phyloP scores from a whole-genome alignment of 2,329 filamentous ascomycete genomes.

The Colletotrichum sansevieriae region DNA sequence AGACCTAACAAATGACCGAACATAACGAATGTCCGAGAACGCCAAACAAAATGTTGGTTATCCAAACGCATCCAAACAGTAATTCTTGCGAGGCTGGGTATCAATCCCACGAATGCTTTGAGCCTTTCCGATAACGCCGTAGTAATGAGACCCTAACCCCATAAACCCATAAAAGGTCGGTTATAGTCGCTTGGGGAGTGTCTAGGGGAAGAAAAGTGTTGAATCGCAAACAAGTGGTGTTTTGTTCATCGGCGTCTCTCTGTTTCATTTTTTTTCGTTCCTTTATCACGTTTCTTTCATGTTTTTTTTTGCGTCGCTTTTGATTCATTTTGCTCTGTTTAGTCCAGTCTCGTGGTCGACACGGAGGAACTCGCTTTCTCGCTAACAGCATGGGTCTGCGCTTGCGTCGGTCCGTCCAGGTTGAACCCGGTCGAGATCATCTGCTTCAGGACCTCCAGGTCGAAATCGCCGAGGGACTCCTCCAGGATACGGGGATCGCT shows the following conservation, averaged over 20 bases:
- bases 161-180: slow-evolving; percentile 2
- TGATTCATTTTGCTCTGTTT: slow-evolving; percentile 15
- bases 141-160: background rate
- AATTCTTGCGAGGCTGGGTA: slow-evolving; percentile 39
- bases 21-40: slow-evolving; percentile 17
- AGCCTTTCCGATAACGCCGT: slow-evolving; percentile 25
- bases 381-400: slow-evolving; percentile 15
- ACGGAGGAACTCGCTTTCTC: slow-evolving; percentile 29
- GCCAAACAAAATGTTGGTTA: slow-evolving; percentile 12
- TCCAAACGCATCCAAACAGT: slow-evolving; percentile 18
- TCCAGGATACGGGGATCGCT: slow-evolving; percentile 32
- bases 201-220: slow-evolving; percentile 1
- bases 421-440: slow-evolving; percentile 37
- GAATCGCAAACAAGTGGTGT: too few relatives aligned
- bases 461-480: slow-evolving; percentile 24
- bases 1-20: background rate
- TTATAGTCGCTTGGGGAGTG: slow-evolving; percentile 28
- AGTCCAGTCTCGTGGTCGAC: slow-evolving; percentile 32
- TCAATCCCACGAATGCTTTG: slow-evolving; percentile 30
- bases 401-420: slow-evolving; percentile 33
- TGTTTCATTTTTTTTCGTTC: slow-evolving; percentile 29
- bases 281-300: slow-evolving; percentile 16
- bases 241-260: background rate
- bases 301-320: slow-evolving; percentile 21
- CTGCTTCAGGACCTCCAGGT: slow-evolving; percentile 29